Evolutionary conservation across 257 asterid species (phyloP), one percentile per base, ranked within the genome.

Genomic region (Echites panduratus): DNA sequence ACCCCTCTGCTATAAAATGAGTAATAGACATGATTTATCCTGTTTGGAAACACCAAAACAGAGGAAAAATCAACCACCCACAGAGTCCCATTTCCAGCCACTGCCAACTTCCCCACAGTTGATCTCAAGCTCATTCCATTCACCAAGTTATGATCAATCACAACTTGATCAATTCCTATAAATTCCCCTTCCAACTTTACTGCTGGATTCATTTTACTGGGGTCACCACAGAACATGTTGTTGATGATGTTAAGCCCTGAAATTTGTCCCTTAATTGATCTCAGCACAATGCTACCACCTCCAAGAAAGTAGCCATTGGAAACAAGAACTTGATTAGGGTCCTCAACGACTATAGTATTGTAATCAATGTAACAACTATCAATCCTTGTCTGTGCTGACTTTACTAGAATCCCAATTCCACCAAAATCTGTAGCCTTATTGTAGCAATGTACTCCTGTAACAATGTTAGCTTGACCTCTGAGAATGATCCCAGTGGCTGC

Each of bases 351-450:
- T 10, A 89, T 82, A 68, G 80, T 75, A 47, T 87, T 89, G 79
- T 27, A 87, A 68, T 87, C 93, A 41, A 89, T 70, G 73, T 89
- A 87, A 14, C 87, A 54, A 68, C 53, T 56, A 0, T 66, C 74
- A 4, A 89, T 87, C 74, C 96, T 74, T 16, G 84, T 85, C 70
- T 85, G 90, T 0, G 89, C 88, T 6, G 88, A 83, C 73, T 79
- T 78, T 0, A 87, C 85, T 4, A 79, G 58, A 32, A 89, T 87
- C 4, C 96, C 90, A 4, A 82, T 75, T 2, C 96, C 93, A 16
- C 89, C 91, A 45, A 81, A 85, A 54, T 7, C 58, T 2, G 85
- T 69, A 3, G 96, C 96, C 81, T 89, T 87, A 80, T 87, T 85
- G 24, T 89, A 84, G 32, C 93, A 89, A 61, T 87, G 96, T 0